These are phyloP conservation scores for Sporothrix euskadiensis DNA, from an alignment of 2,329 filamentous ascomycete genomes.

Conservation along the genomic window DNA sequence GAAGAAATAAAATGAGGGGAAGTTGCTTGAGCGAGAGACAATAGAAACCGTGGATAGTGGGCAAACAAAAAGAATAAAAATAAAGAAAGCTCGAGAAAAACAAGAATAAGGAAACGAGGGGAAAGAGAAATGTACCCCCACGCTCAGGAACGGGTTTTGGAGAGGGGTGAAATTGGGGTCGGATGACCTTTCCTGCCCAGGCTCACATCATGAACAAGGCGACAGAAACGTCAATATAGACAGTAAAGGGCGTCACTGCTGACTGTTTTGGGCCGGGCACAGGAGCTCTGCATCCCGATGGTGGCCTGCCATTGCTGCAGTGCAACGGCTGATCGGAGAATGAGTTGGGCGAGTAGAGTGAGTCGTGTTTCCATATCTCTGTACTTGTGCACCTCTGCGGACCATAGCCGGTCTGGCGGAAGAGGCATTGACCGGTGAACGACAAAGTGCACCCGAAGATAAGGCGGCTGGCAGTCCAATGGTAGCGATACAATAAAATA, in stretches of 20 bases:
- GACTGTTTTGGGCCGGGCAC: background rate
- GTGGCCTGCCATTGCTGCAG: background rate
- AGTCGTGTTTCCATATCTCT: background rate
- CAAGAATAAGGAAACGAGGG: background rate
- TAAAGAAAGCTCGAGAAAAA: background rate
- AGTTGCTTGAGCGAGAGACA: background rate
- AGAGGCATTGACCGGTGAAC: background rate
- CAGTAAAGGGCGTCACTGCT: background rate
- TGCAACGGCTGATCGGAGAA: background rate
- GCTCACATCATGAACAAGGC: background rate
- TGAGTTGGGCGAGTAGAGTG: background rate
- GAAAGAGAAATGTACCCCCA: background rate
- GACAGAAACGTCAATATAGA: background rate
- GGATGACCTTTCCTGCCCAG: background rate
- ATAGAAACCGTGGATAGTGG: background rate
- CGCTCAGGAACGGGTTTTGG: slow-evolving; percentile 14
- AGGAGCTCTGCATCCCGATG: background rate
- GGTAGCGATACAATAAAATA: too few species aligned
- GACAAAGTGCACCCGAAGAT: background rate
- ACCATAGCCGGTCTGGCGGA: slow-evolving; percentile 1
- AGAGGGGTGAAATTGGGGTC: background rate
- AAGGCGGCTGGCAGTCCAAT: background rate
- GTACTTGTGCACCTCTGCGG: background rate
- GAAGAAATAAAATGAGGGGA: background rate
- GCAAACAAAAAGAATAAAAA: background rate